Evolutionary conservation across 1,139 yeast genomes (phyloP), one percentile per base, ranked within the genome.

Genomic region (Nakaseomyces nivariensis): DNA sequence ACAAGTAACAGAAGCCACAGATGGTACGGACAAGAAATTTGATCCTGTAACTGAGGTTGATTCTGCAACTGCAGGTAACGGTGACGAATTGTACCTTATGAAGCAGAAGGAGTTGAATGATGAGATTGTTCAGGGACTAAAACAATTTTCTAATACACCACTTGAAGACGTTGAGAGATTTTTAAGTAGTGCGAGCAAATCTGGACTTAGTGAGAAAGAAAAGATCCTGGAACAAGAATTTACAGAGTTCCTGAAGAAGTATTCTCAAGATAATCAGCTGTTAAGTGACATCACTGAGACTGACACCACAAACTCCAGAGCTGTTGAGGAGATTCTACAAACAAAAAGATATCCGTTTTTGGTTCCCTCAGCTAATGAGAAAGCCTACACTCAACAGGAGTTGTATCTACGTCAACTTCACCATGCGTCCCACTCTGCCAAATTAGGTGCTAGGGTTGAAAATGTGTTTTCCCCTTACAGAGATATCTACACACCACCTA

Each of bases 341-440:
- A 46, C 38, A 45, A 54, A 51, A 50, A 48, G 55, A 42, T 68
- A 58, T 52, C 74, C 74, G 40, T 64, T 58, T 42, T 53, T 71
- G 33, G 63, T 64, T 43, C 68, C 65, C n/a, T 65, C 73, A 0
- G 47, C 59, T 10, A 56, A 55, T 17, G 66, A 64, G 22, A 75
- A 75, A 56, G 75, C 82, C 34, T 89, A 86, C 67, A 76, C 95
- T 0, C 69, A 72, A 34, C 90, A 86, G 60, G 97, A 89, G 64
- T 74, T 89, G 49, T 83, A 76, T 56, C 71, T 87, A 54, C 81
- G 97, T 63, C 85, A 83, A 58, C 71, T 79, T 58, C 75, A 74
- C 61, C 81, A 76, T 60, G 76, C 82, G 5, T 46, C 53, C 10
- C 59, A 54, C 43, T 74, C 74, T 50, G 68, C 74, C 34, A 69